Evolutionary conservation across 768 basidiomycete species (phyloP).

Genomic region (Tricholoma matsutake): DNA sequence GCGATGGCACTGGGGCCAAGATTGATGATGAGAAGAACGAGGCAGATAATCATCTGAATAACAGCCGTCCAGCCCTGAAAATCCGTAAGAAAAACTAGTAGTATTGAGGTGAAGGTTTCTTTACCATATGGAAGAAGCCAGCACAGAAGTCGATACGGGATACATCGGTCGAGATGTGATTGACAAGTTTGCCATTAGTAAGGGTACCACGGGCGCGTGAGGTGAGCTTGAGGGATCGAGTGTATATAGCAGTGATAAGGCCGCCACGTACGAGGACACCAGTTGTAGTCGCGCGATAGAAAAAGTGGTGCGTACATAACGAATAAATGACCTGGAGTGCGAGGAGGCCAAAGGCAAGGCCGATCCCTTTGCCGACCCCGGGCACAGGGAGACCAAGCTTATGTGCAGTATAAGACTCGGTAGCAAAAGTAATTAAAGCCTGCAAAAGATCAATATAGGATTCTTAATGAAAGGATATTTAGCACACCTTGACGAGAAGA

Average conservation of each 20-base stretch:
- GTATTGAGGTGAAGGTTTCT: neutral
- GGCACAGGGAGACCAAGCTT: constrained; percentile 34
- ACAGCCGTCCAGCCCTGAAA: constrained; percentile 64
- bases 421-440: constrained; percentile 71
- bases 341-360: constrained; percentile 69
- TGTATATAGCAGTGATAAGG: constrained; percentile 84
- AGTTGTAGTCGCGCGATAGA: constrained; percentile 68
- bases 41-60: constrained; percentile 75
- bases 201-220: constrained; percentile 76
- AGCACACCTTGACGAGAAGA: constrained; percentile 72
- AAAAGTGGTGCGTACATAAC: constrained; percentile 76
- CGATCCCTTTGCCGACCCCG: constrained; percentile 58
- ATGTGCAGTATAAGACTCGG: constrained; percentile 55
- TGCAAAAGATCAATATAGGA: constrained; percentile 20
- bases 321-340: constrained; percentile 65
- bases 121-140: constrained; percentile 72
- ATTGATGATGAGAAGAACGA: constrained; percentile 69
- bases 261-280: constrained; percentile 84
- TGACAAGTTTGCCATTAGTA: constrained; percentile 87
- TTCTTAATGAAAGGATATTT: neutral
- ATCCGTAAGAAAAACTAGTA: neutral
- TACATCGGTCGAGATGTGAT: constrained; percentile 91
- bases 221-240: constrained; percentile 70
- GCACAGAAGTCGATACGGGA: constrained; percentile 88
- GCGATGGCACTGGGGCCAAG: constrained; percentile 62